Percentiles rank a stretch among this genome's conserved stretches.
phyloP scores from a whole-genome alignment of 2,329 filamentous ascomycete genomes.

The Diaporthe batatas region DNA sequence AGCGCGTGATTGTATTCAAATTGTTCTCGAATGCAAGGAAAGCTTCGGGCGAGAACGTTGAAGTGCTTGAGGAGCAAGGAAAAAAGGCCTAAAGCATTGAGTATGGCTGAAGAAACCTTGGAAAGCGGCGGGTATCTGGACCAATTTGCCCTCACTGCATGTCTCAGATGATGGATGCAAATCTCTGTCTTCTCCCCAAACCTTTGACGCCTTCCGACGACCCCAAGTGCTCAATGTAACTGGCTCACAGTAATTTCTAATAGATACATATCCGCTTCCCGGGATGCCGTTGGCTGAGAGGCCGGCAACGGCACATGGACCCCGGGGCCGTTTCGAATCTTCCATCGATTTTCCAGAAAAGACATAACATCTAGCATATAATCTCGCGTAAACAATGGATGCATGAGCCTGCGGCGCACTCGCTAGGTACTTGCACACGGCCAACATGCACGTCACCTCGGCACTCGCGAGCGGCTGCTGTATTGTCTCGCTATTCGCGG shows the following conservation, averaged over 20 bases:
- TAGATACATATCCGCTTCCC: not conserved
- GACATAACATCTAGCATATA: fast-evolving
- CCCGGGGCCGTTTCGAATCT: not conserved
- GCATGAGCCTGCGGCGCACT: not conserved
- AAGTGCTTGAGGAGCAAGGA: too few relatives aligned
- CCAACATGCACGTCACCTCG: not conserved
- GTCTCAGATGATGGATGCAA: too few relatives aligned
- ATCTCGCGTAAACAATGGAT: not conserved
- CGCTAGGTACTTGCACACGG: not conserved
- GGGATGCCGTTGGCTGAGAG: not conserved
- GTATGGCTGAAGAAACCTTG: not conserved
- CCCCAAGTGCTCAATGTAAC: not conserved
- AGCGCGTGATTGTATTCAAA: too few relatives aligned
- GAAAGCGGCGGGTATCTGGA: not conserved
- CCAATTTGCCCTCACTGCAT: not conserved
- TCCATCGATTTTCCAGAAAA: not conserved
- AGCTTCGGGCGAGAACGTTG: too few relatives aligned
- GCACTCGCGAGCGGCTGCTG: not conserved
- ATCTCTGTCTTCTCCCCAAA: too few relatives aligned
- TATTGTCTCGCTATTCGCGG: too few relatives aligned
- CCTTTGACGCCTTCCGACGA: not conserved
- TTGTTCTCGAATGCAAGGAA: too few relatives aligned
- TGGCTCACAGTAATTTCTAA: not conserved
- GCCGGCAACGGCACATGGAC: not conserved
- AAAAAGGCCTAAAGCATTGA: not conserved